Evolutionary conservation across 2,329 filamentous ascomycete genomes (phyloP).

Genomic region (Tolypocladium tropicale): DNA sequence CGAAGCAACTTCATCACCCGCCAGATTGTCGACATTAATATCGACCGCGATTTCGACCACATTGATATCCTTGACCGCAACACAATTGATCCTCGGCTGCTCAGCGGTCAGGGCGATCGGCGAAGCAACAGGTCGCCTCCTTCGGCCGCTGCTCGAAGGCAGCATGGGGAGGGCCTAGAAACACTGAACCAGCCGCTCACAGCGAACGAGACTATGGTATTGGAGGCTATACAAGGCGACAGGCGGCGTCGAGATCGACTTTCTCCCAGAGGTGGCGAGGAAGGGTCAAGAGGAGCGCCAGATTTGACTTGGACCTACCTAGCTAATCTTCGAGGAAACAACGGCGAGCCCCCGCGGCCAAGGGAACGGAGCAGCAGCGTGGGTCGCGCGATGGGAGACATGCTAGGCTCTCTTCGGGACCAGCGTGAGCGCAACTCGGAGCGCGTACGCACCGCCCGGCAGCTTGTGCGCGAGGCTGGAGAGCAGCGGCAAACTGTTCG

Average conservation of each 20-base stretch:
- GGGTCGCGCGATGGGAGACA: constrained; percentile 27
- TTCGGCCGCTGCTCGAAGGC: constrained; percentile 2
- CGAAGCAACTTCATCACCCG: constrained; percentile 55
- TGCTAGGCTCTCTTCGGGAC: constrained; percentile 26
- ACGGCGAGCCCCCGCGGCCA: constrained; percentile 15
- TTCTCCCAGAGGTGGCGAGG: constrained; percentile 14
- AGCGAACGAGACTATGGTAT: constrained; percentile 42
- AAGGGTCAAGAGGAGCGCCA: constrained; percentile 9
- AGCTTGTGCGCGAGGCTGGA: constrained; percentile 17
- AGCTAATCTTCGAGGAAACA: constrained; percentile 9
- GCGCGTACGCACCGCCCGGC: constrained; percentile 22
- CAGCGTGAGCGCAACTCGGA: constrained; percentile 23
- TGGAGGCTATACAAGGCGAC: constrained; percentile 45
- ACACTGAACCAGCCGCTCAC: constrained; percentile 40
- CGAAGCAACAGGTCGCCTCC: constrained; percentile 11
- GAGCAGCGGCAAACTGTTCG: constrained; percentile 1
- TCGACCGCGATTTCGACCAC: constrained; percentile 45
- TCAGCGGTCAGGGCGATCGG: constrained; percentile 36
- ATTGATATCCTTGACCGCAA: constrained; percentile 45
- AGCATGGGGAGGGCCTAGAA: constrained; percentile 23
- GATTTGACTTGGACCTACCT: constrained; percentile 11
- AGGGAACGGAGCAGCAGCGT: constrained; percentile 25
- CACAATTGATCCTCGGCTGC: constrained; percentile 41
- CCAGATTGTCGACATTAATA: constrained; percentile 58
- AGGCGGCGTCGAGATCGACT: constrained; percentile 39